Evolutionary conservation across 163 green algal species (phyloP).

Genomic region (Prototheca stagnorum): DNA sequence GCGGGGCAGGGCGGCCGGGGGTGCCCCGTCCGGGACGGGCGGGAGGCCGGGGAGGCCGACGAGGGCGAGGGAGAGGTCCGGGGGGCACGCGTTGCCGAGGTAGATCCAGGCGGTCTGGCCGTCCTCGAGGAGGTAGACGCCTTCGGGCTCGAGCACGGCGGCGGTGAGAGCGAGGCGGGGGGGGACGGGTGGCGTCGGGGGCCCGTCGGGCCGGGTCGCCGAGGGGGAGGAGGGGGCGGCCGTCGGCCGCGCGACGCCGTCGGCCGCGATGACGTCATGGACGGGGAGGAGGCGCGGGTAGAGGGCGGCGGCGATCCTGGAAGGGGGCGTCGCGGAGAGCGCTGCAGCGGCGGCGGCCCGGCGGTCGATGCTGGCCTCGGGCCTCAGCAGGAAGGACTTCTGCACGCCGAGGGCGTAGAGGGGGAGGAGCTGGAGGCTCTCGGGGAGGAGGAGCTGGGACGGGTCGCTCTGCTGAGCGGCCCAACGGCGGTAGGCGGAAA

Average conservation of each 20-base stretch:
- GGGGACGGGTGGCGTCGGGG: no score
- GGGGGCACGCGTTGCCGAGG: slow-evolving; percentile 41
- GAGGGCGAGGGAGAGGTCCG: slow-evolving; percentile 3
- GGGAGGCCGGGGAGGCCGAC: background rate
- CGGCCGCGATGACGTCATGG: slow-evolving; percentile 17
- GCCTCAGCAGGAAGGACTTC: slow-evolving; percentile 64
- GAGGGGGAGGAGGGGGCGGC: no score
- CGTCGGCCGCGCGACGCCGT: no score
- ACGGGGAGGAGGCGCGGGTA: slow-evolving; percentile 59
- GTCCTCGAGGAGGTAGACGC: slow-evolving; percentile 85
- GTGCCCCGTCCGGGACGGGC: slow-evolving; percentile 3
- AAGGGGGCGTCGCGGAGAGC: slow-evolving; percentile 28
- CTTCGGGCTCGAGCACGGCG: slow-evolving; percentile 58
- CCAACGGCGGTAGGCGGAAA: slow-evolving; percentile 76
- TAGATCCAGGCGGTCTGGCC: slow-evolving; percentile 55
- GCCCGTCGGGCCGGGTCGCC: no score
- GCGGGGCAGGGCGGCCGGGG: slow-evolving; percentile 15
- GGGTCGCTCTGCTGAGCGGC: slow-evolving; percentile 26
- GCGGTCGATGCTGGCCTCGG: slow-evolving; percentile 42
- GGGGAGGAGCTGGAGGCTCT: slow-evolving; percentile 85
- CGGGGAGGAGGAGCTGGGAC: slow-evolving; percentile 80
- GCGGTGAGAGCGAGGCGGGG: slow-evolving; percentile 30
- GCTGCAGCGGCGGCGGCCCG: slow-evolving; percentile 47
- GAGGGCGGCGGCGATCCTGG: slow-evolving; percentile 20
- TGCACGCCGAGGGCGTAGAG: slow-evolving; percentile 72